These are phyloP conservation scores for Kurtzmaniella quercitrusa DNA, from an alignment of 1,139 yeast species.

Conservation along the genomic window DNA sequence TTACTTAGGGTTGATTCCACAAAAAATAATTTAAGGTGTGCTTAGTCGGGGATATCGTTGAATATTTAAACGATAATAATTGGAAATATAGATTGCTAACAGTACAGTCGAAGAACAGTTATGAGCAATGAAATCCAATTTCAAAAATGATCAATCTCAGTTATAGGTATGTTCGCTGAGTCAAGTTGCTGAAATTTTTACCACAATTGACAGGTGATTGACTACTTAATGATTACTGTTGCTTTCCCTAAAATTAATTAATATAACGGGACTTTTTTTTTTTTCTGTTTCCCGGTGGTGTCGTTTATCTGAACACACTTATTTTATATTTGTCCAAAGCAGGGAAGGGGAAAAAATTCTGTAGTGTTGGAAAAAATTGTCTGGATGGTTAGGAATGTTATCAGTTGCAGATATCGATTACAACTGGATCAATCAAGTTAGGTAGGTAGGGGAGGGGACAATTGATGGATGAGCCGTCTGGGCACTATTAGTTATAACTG, in stretches of 20 bases:
- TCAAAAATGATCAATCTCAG: neutral
- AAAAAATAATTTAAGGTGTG: no score
- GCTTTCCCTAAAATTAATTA: neutral
- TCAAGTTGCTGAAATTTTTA: neutral
- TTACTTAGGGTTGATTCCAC: no score
- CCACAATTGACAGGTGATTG: neutral
- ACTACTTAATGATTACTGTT: neutral
- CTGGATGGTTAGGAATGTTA: neutral
- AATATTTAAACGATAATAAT: no score
- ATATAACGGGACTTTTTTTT: neutral
- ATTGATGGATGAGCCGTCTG: neutral
- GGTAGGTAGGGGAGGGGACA: no score
- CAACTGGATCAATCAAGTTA: no score
- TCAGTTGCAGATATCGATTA: neutral
- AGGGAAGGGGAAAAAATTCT: neutral
- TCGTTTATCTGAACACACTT: neutral
- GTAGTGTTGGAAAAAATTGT: neutral
- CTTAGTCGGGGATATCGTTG: no score
- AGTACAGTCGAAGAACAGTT: no score
- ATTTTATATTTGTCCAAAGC: no score
- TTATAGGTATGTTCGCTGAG: neutral
- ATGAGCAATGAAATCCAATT: neutral
- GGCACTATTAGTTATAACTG: neutral
- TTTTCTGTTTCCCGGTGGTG: no score
- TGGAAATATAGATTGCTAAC: no score